Evolutionary conservation across 805 yeast genomes (phyloP).

Genomic region (Metschnikowia amazonensis): DNA sequence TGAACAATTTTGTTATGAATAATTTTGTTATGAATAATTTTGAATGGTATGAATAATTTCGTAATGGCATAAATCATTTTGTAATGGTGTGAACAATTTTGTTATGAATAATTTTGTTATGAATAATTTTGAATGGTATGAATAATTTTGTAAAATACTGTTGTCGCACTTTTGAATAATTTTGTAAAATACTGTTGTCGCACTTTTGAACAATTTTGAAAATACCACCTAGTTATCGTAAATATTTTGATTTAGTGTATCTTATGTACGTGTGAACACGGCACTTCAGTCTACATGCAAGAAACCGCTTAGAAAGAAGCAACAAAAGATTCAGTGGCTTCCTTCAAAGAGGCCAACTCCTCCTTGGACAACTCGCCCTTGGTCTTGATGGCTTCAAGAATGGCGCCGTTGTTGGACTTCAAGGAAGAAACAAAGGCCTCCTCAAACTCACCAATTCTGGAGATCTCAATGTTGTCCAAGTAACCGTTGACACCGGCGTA

Average conservation of each 20-base stretch:
- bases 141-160: too few relatives aligned
- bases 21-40: too few relatives aligned
- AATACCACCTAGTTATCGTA: too few relatives aligned
- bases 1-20: too few relatives aligned
- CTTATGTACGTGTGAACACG: constrained; percentile 15
- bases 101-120: too few relatives aligned
- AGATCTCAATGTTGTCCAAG: constrained; percentile 83
- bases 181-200: too few relatives aligned
- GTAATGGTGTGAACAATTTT: too few relatives aligned
- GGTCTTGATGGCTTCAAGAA: constrained; percentile 78
- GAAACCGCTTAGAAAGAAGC: constrained; percentile 63
- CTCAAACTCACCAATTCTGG: constrained; percentile 89
- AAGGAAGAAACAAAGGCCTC: constrained; percentile 86
- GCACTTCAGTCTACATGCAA: constrained; percentile 19
- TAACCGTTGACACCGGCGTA: constrained; percentile 99
- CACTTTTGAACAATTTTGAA: too few relatives aligned
- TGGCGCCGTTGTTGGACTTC: constrained; percentile 82
- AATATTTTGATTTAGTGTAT: constrained; percentile 18
- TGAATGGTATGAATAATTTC: too few relatives aligned
- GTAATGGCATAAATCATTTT: too few relatives aligned
- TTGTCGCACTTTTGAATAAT: too few relatives aligned
- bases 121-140: too few relatives aligned
- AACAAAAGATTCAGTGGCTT: constrained; percentile 89
- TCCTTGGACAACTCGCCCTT: constrained; percentile 91
- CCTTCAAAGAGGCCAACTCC: constrained; percentile 77